These are phyloP conservation scores for Penicillium sp. DNA, from an alignment of 2,329 filamentous ascomycete species.

Conservation along the genomic window DNA sequence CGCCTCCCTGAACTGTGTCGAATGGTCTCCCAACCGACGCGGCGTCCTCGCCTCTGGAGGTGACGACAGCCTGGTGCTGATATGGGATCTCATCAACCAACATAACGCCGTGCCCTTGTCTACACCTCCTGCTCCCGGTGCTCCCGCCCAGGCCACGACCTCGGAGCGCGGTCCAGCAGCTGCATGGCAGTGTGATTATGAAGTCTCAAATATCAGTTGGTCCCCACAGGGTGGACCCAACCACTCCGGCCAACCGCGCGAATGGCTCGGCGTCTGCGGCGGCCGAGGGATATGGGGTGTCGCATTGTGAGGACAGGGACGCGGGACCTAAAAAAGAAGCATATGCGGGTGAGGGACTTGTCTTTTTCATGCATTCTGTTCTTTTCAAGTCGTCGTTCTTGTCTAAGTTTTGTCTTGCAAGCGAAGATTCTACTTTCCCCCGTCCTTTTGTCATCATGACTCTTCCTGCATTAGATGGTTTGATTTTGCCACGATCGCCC, in stretches of 20 bases:
- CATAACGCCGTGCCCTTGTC: conserved; percentile 53
- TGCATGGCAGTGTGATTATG: conserved; percentile 50
- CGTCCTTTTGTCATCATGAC: conserved; percentile 4
- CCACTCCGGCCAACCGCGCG: conserved; percentile 34
- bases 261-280: conserved; percentile 50
- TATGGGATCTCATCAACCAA: conserved; percentile 88
- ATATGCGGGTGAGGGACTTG: conserved; percentile 1
- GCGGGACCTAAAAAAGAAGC: conserved; percentile 15
- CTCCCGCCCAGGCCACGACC: conserved; percentile 31
- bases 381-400: conserved; percentile 4
- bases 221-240: conserved; percentile 46
- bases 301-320: conserved; percentile 31
- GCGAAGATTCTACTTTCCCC: neutral
- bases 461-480: conserved; percentile 27
- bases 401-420: neutral
- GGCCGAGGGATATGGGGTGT: conserved; percentile 51
- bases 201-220: conserved; percentile 52
- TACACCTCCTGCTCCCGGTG: conserved; percentile 27
- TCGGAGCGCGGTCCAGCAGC: conserved; percentile 48
- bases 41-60: conserved; percentile 88
- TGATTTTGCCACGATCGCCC: conserved; percentile 11
- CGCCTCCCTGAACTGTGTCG: conserved; percentile 84
- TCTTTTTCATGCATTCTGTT: conserved; percentile 10
- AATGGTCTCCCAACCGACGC: conserved; percentile 87
- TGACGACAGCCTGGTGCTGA: conserved; percentile 86